Evolutionary conservation across 2,329 filamentous ascomycete species (phyloP), one percentile per base, ranked within the genome.

Genomic region (Alternaria sp.): DNA sequence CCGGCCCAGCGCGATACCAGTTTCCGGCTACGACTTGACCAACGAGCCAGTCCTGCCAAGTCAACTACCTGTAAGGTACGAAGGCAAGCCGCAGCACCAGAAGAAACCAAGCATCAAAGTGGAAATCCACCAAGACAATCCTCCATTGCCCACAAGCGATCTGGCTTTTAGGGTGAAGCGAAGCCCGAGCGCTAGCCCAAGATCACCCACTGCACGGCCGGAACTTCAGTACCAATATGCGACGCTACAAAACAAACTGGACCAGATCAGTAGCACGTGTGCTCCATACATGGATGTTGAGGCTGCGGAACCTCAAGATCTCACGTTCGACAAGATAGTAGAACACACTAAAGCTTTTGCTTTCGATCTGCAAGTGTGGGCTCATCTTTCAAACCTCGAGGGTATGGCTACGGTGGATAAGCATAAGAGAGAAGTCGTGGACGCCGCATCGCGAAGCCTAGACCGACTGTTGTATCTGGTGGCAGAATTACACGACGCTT

Each of bases 251-350:
- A 58, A 61, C 20, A 66, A 62, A 33, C 58, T 76, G 5, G 28
- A 65, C 3, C 63, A 73, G 6, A 64, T 75, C 46, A 50, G 47
- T 10, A 51, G 45, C 3, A 61, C 59, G 5, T 76, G 74, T 41
- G 4, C 58, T 11, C 69, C 67, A 1, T 74, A 66, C 33, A 21
- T 55, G 6, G 55, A 76, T 11, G 66, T 75, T 5, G 70, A 74
- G 30, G 63, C 73, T 14, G 72, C 69, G 8, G 56, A 71, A 12
- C 71, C 74, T 1, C 63, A 43, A 43, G 72, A 75, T 33, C 47
- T 75, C 25, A 75, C 73, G 0, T 75, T 76, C 45, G 58, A 60
- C 7, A 75, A 74, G 56, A 75, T 76, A 25, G 47, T 62, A 11
- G 68, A 69, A 25, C 65, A 65, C 14, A 63, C 69, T 3, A 66